Percentiles rank a stretch among this genome's conserved stretches.
These are phyloP conservation scores for Apophysomyces variabilis DNA, from an alignment of 371 early-diverging fungal genomes.

Conservation along the genomic window DNA sequence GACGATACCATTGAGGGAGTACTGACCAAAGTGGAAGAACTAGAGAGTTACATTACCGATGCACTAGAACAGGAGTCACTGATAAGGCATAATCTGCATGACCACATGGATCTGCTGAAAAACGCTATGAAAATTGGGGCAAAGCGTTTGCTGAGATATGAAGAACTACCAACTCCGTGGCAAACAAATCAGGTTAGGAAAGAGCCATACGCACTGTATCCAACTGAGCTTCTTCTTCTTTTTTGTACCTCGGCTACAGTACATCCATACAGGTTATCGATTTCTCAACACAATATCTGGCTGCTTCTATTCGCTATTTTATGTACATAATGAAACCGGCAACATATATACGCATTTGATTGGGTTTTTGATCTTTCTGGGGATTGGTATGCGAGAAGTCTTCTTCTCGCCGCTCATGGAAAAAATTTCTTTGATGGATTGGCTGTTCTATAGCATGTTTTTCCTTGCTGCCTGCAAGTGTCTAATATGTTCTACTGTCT, in stretches of 20 bases:
- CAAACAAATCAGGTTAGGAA: conserved; percentile 46
- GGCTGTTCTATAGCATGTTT: conserved; percentile 59
- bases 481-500: conserved; percentile 75
- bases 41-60: conserved; percentile 51
- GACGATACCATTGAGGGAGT: conserved; percentile 50
- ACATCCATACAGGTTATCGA: conserved; percentile 76
- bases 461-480: conserved; percentile 72
- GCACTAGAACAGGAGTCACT: conserved; percentile 41
- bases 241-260: conserved; percentile 24
- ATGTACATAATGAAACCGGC: conserved; percentile 85
- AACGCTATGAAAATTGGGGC: conserved; percentile 42
- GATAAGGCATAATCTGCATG: conserved; percentile 41
- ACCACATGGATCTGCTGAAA: conserved; percentile 46
- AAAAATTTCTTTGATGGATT: conserved; percentile 55
- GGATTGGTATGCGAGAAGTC: conserved; percentile 51
- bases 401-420: conserved; percentile 51
- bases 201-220: not conserved
- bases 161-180: conserved; percentile 53
- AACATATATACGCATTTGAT: conserved; percentile 83
- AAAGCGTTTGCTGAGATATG: conserved; percentile 44
- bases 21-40: conserved; percentile 51
- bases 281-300: conserved; percentile 60
- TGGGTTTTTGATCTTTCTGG: conserved; percentile 67
- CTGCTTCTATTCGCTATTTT: conserved; percentile 73
- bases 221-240: too few relatives aligned